These are phyloP conservation scores for Cryptococcus jaspeensis DNA, from an alignment of 1,284 basidiomycete genomes.

Conservation along the genomic window DNA sequence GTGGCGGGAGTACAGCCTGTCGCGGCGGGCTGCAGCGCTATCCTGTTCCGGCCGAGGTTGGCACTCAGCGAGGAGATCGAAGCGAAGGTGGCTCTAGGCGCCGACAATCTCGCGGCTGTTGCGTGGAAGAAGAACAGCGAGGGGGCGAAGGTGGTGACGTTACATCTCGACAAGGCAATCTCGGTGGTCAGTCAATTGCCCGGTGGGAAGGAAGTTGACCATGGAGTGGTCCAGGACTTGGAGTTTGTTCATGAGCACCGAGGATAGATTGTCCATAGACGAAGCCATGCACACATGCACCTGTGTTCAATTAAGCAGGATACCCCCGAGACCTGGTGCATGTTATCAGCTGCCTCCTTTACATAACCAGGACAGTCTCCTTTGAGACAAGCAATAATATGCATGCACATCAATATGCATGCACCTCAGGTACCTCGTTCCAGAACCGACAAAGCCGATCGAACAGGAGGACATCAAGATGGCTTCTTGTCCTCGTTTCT, in stretches of 20 bases:
- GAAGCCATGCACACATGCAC: no score
- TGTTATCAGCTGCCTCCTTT: no score
- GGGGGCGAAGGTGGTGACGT: background rate
- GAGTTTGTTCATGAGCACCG: constrained; percentile 1
- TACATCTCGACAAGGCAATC: constrained; percentile 11
- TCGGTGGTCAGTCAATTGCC: constrained; percentile 12
- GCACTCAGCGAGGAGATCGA: constrained; percentile 9
- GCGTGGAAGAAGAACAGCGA: constrained; percentile 12
- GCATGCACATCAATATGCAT: no score
- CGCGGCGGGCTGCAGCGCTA: constrained; percentile 18
- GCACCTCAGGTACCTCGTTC: no score
- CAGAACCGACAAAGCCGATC: no score
- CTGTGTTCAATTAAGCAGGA: no score
- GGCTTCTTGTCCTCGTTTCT: no score
- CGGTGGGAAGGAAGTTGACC: constrained; percentile 5
- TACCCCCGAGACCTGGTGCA: no score
- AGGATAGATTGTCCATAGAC: no score
- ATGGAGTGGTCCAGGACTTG: constrained; percentile 10
- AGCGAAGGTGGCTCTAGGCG: constrained; percentile 21
- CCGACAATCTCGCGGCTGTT: constrained; percentile 16
- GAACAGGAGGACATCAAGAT: no score
- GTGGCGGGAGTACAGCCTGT: constrained; percentile 26
- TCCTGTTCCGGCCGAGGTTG: constrained; percentile 17
- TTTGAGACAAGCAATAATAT: no score
- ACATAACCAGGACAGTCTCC: no score